Evolutionary conservation across 192 early-diverging fungal genomes (phyloP).

Genomic region (Umbelopsis vinacea): DNA sequence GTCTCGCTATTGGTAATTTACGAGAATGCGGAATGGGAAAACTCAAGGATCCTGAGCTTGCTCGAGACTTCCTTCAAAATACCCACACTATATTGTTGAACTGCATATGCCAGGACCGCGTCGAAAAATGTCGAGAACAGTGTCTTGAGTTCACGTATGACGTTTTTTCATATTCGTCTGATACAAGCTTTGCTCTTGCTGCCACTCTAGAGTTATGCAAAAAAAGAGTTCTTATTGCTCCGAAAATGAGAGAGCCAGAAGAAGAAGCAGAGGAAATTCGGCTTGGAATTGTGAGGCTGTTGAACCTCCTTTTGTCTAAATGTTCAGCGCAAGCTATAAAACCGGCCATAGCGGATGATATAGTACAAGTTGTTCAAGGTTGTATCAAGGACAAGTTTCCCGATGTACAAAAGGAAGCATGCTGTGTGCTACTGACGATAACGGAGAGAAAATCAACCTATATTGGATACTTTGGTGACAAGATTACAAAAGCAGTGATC

Average conservation of each 20-base stretch:
- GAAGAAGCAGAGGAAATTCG: conserved; percentile 20
- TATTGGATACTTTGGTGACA: neutral
- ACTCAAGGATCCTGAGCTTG: neutral
- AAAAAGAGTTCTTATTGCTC: neutral
- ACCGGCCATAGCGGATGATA: neutral
- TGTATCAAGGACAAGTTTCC: conserved; percentile 6
- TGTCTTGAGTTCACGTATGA: conserved; percentile 5
- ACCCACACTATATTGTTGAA: neutral
- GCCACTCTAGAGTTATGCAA: neutral
- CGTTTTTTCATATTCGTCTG: neutral
- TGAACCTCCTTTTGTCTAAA: neutral
- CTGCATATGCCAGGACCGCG: neutral
- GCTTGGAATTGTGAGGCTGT: neutral
- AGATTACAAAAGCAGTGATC: neutral
- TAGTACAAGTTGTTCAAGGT: neutral
- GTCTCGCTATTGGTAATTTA: neutral
- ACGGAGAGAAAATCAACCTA: neutral
- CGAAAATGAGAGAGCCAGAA: neutral
- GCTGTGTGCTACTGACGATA: neutral
- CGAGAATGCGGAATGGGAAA: neutral
- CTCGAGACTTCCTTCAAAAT: neutral
- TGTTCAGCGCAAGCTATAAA: neutral
- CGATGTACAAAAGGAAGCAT: conserved; percentile 2
- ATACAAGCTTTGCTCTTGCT: neutral
- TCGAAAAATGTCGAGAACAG: conserved; percentile 16